phyloP scores from a whole-genome alignment of 768 basidiomycete species.

The Cystobasidium tubakii region DNA sequence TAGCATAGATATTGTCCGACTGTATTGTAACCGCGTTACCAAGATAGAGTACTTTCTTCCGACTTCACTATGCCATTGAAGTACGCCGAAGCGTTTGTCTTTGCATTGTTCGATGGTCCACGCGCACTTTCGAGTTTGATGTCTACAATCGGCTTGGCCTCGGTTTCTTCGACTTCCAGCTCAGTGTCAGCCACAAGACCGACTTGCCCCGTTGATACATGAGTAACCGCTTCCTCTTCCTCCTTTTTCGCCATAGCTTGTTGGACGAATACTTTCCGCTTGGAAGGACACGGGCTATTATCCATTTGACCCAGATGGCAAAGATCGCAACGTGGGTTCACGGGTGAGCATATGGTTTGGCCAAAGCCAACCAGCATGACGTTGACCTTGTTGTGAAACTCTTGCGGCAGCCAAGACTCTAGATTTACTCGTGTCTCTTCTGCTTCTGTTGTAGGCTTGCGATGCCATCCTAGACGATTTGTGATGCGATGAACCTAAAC shows the following conservation, averaged over 20 bases:
- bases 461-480: constrained; percentile 88
- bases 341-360: constrained; percentile 43
- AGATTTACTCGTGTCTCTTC: constrained; percentile 69
- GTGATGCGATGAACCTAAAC: constrained; percentile 68
- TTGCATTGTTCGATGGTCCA: constrained; percentile 1
- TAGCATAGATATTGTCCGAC: background rate
- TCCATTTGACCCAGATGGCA: constrained; percentile 39
- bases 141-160: constrained; percentile 14
- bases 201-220: constrained; percentile 12
- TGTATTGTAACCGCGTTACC: background rate
- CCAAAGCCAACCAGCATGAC: constrained; percentile 47
- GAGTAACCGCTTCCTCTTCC: constrained; percentile 15
- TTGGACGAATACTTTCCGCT: constrained; percentile 36
- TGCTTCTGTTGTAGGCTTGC: constrained; percentile 70
- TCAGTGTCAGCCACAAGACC: constrained; percentile 12
- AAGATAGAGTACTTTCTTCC: constrained; percentile 1
- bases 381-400: constrained; percentile 43
- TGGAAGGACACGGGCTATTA: constrained; percentile 37
- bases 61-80: background rate
- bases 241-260: constrained; percentile 33
- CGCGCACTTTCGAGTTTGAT: constrained; percentile 10
- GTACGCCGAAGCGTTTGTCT: background rate
- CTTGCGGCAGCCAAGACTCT: constrained; percentile 44
- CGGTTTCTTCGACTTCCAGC: constrained; percentile 19
- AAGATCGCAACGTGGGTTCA: constrained; percentile 40